Conservation (phyloP, 2,329 filamentous ascomycete species). For the Hypoxylon sp. region DNA sequence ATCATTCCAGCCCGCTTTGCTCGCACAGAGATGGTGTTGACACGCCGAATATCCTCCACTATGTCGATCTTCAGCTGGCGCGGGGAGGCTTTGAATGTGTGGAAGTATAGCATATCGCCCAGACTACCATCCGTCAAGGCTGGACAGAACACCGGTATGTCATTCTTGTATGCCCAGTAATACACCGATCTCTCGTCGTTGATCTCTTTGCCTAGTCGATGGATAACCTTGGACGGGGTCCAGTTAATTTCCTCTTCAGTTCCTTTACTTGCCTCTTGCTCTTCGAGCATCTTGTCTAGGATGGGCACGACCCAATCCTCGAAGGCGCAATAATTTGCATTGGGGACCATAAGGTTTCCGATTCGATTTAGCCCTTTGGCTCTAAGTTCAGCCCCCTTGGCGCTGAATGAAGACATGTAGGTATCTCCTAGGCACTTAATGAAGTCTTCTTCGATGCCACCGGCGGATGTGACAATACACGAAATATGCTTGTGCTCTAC, state of each 20-base stretch:
- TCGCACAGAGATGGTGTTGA: conserved; percentile 91
- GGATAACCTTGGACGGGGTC: conserved; percentile 95
- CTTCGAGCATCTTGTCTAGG: conserved; percentile 91
- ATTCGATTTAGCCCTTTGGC: conserved; percentile 93
- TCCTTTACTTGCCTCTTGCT: conserved; percentile 85
- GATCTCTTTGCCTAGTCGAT: conserved; percentile 92
- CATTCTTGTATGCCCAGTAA: conserved; percentile 98
- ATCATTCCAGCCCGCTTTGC: conserved; percentile 95
- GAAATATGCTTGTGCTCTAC: conserved; percentile 94
- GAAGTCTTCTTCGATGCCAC: conserved; percentile 95
- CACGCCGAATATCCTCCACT: conserved; percentile 90
- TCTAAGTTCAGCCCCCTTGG: conserved; percentile 82
- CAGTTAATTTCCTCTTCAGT: conserved; percentile 80
- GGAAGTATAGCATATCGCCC: conserved; percentile 99
- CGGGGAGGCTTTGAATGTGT: conserved; percentile 92
- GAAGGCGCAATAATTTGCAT: conserved; percentile 97
- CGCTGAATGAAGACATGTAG: conserved; percentile 89
- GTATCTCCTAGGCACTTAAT: conserved; percentile 98
- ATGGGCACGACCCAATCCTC: conserved; percentile 98
- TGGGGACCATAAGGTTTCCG: conserved; percentile 94
- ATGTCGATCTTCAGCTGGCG: conserved; percentile 88
- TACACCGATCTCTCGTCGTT: conserved; percentile 92
- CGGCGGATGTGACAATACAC: conserved; percentile 93
- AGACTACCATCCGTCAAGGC: conserved; percentile 95
- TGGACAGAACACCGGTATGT: conserved; percentile 97